These are phyloP conservation scores for Annulohypoxylon moriforme DNA, from an alignment of 495 filamentous ascomycete genomes.

Conservation along the genomic window DNA sequence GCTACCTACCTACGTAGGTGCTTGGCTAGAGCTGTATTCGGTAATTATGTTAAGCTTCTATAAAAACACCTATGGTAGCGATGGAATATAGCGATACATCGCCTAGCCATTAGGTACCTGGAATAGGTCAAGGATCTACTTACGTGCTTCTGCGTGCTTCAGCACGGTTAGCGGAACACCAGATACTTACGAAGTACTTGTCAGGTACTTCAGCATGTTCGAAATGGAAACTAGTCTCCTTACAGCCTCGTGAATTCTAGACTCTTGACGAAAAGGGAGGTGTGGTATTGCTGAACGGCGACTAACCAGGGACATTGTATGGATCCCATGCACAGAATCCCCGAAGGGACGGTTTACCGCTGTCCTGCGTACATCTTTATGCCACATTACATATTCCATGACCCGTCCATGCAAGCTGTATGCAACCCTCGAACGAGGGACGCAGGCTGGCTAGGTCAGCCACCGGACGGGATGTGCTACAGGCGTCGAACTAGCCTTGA, in stretches of 20 bases:
- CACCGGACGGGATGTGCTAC: conserved; percentile 26
- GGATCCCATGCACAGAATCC: conserved; percentile 22
- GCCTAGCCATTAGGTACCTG: not conserved
- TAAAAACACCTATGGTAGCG: not conserved
- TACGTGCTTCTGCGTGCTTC: not conserved
- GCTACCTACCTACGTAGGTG: not conserved
- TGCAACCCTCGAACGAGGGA: conserved; percentile 40
- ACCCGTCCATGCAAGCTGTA: conserved; percentile 30
- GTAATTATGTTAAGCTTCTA: not conserved
- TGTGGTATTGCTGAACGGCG: conserved; percentile 40
- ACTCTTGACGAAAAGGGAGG: conserved; percentile 4
- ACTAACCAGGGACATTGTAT: conserved; percentile 37
- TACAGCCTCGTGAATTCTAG: conserved; percentile 2
- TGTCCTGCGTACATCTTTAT: conserved; percentile 31
- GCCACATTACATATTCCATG: conserved; percentile 21
- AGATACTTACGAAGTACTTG: not conserved
- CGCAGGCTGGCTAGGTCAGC: conserved; percentile 19
- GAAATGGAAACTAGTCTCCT: not conserved
- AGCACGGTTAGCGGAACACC: not conserved
- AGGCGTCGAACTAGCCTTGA: conserved; percentile 20
- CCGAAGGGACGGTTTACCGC: conserved; percentile 21
- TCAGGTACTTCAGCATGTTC: not conserved
- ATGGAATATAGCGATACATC: not conserved
- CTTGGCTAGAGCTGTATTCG: not conserved
- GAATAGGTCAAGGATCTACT: not conserved